These are phyloP conservation scores for Withania somnifera DNA, from an alignment of 305 asterid genomes.

Conservation along the genomic window DNA sequence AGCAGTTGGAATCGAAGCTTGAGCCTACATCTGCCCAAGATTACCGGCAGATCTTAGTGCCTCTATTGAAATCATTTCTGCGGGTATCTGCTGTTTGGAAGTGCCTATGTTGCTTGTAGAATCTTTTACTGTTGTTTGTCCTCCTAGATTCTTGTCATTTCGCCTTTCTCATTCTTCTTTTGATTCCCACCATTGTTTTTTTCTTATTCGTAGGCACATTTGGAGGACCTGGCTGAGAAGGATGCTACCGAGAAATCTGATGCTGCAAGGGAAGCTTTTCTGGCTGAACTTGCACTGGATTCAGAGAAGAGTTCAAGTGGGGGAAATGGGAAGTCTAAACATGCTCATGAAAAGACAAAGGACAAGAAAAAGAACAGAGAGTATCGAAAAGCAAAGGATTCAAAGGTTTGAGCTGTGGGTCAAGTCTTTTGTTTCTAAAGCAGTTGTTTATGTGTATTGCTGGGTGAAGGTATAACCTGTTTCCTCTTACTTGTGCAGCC, in stretches of 20 bases:
- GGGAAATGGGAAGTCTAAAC: slow-evolving; percentile 49
- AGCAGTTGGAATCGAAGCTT: slow-evolving; percentile 63
- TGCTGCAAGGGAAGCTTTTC: slow-evolving; percentile 87
- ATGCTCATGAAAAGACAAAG: slow-evolving; percentile 49
- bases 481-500: slow-evolving; percentile 39
- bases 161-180: neutral
- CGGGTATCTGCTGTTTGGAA: slow-evolving; percentile 35
- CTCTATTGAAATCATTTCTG: slow-evolving; percentile 72
- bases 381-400: slow-evolving; percentile 52
- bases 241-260: slow-evolving; percentile 94
- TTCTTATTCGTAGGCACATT: slow-evolving; percentile 36
- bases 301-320: slow-evolving; percentile 42
- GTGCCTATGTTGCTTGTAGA: neutral
- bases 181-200: slow-evolving; percentile 4
- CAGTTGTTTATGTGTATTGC: neutral
- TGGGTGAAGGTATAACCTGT: slow-evolving; percentile 8
- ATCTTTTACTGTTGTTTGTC: neutral
- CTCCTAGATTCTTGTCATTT: neutral
- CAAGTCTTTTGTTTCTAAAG: slow-evolving; percentile 4
- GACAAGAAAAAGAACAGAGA: slow-evolving; percentile 78
- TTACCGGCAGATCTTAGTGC: slow-evolving; percentile 51
- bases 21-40: slow-evolving; percentile 56
- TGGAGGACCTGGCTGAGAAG: slow-evolving; percentile 86
- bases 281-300: slow-evolving; percentile 91
- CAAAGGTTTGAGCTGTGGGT: slow-evolving; percentile 47